Percentiles rank a stretch among this genome's conserved stretches.
phyloP scores from a whole-genome alignment of 306 rosid species.

The Cucurbita moschata region DNA sequence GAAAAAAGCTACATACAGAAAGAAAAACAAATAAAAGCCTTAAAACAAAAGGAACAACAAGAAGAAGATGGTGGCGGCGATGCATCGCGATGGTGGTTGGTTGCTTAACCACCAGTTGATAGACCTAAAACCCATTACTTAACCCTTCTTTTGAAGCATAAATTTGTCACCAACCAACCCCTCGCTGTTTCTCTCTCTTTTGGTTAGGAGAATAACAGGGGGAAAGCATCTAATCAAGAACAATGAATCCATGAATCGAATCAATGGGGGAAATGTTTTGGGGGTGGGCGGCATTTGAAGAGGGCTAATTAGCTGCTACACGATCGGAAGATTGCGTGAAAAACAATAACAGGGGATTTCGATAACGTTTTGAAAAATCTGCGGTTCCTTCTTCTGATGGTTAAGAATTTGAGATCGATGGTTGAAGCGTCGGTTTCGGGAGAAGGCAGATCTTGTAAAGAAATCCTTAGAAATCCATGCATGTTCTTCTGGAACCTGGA shows the following conservation, averaged over 20 bases:
- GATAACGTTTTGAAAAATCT: neutral
- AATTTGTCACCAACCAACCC: neutral
- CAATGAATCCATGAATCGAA: neutral
- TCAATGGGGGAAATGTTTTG: neutral
- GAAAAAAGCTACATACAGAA: constrained; percentile 1
- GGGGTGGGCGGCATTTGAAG: neutral
- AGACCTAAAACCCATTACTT: constrained; percentile 43
- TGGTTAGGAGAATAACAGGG: neutral
- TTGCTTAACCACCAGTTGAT: too few species aligned
- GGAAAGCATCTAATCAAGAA: neutral
- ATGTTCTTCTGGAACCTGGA: neutral
- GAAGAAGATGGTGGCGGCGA: too few species aligned
- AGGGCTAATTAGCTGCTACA: neutral
- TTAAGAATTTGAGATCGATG: neutral
- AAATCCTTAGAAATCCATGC: neutral
- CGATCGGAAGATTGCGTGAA: neutral
- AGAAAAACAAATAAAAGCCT: too few species aligned
- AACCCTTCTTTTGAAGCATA: constrained; percentile 45
- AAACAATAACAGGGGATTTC: neutral
- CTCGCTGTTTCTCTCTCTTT: constrained; percentile 5
- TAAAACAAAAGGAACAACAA: too few species aligned
- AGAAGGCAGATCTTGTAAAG: neutral
- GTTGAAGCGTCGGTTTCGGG: neutral
- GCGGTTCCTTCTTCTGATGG: neutral
- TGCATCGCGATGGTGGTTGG: constrained; percentile 6